Base-by-base conservation (phyloP, 345 rosid species). In the Lenwebbia sp. region DNA sequence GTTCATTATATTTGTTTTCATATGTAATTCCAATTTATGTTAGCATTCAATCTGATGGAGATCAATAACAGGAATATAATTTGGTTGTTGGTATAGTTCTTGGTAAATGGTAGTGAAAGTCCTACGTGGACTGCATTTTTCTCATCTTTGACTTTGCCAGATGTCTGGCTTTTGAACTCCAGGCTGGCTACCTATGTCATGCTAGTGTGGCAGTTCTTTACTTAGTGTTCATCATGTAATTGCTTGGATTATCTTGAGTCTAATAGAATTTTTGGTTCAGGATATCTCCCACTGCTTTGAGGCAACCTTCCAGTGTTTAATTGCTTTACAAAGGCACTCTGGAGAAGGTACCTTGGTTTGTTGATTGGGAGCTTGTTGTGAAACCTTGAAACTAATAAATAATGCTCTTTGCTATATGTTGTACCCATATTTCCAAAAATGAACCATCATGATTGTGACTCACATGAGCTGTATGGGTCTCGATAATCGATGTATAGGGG, bases 291-390 rank as follows among this genome's bases (percentile, higher is more conserved):
- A 93, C 91, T 89, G 96, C 95, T 93, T 89, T 93, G 97, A 91
- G 98, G 94, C 95, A 90, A 87, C 86, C 91, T 91, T 93, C 96
- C 91, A 90, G 94, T 93, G 95, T 92, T 93, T 96, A 93, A 87
- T 89, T 94, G 96, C 91, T 94, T 90, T 86, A 60, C 87, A 91
- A 91, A 93, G 95, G 95, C 97, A 93, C 93, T 91, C 96, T 87
- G 96, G 96, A 93, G 98, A 97, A 97, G 99, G 99, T 97, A 97
- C 90, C 94, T 91, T 96, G 96, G 98, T 93, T 90, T 93, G 95
- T 93, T 92, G 90, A 88, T 89, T 92, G 87, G 98, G 96, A 92
- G 87, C 88, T 87, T 89, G 83, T 91, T 90, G 60, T 86, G 78
- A 33, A 82, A 82, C 89, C 30, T 52, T 55, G 84, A 75, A 83